A percentile compares a stretch with the other conserved stretches of the same genome.
Conservation (phyloP, 2,329 filamentous ascomycete genomes). For the Tolypocladium capitatum region DNA sequence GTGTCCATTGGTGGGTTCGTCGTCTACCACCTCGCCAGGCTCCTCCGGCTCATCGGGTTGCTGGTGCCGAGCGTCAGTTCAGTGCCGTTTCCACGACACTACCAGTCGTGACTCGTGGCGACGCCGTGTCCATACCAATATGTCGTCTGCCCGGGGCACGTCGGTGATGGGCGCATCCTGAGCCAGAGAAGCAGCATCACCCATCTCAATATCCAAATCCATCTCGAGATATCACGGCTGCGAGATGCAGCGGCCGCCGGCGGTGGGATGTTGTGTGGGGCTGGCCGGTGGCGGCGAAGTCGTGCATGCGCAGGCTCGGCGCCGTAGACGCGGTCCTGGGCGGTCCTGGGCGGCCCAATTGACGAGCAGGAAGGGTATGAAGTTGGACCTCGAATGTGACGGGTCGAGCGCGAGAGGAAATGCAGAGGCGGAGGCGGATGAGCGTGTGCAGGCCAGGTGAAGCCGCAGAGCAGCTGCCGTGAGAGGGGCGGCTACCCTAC, state of each 20-base stretch:
- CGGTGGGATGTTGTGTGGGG: neutral
- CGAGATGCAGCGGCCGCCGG: neutral
- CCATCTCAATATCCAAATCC: slow-evolving; percentile 64
- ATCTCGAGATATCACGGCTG: slow-evolving; percentile 23
- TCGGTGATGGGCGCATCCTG: slow-evolving; percentile 15
- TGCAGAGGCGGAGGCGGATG: neutral
- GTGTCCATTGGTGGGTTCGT: slow-evolving; percentile 11
- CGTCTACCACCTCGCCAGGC: slow-evolving; percentile 24
- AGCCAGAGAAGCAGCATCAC: slow-evolving; percentile 35
- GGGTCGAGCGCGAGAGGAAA: neutral
- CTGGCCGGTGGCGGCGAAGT: neutral
- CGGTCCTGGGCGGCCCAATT: neutral
- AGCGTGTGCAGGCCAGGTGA: neutral
- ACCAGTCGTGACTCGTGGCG: neutral
- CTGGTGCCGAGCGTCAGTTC: slow-evolving; percentile 11
- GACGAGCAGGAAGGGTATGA: neutral
- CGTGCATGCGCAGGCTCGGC: neutral
- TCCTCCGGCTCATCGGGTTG: slow-evolving; percentile 23
- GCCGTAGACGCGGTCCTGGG: neutral
- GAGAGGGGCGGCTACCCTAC: too few relatives aligned
- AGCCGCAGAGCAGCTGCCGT: too few relatives aligned
- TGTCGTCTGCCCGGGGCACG: slow-evolving; percentile 20
- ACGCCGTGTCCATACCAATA: slow-evolving; percentile 15
- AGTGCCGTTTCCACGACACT: neutral
- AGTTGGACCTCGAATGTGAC: neutral